Percentiles rank a stretch among this genome's conserved stretches.
Evolutionary conservation across 768 basidiomycete species (phyloP).

Genomic region (Pulveroboletus sp.): DNA sequence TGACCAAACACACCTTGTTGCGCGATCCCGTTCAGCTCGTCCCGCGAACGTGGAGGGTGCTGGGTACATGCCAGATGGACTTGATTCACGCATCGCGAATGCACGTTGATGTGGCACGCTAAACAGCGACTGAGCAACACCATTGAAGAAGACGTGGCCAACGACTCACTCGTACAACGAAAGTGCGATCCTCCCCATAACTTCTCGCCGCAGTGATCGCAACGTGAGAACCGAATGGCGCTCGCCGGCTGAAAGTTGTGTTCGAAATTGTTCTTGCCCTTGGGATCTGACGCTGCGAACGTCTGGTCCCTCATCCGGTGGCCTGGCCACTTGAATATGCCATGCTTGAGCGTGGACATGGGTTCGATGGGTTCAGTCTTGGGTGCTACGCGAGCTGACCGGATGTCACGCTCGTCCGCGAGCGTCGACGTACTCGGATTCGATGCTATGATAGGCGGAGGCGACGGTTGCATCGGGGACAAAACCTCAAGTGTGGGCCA

Average conservation of each 20-base stretch:
- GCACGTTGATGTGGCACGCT: constrained; percentile 86
- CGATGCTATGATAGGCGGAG: constrained; percentile 16
- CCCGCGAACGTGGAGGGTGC: constrained; percentile 35
- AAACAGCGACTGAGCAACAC: constrained; percentile 4
- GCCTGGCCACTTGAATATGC: constrained; percentile 72
- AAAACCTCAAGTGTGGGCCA: constrained; percentile 12
- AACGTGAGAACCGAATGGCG: constrained; percentile 83
- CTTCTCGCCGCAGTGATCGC: constrained; percentile 96
- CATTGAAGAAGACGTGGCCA: neutral
- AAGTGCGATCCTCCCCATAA: constrained; percentile 98
- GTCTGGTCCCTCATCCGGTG: constrained; percentile 48
- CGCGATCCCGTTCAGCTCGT: constrained; percentile 26
- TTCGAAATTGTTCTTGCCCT: constrained; percentile 45
- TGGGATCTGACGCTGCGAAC: constrained; percentile 33
- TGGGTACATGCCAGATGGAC: constrained; percentile 65
- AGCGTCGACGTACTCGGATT: constrained; percentile 20
- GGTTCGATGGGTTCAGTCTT: constrained; percentile 37
- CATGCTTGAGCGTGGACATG: constrained; percentile 49
- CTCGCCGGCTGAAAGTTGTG: constrained; percentile 90
- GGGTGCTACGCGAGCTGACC: constrained; percentile 25
- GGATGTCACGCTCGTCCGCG: constrained; percentile 28
- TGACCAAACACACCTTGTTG: constrained; percentile 15
- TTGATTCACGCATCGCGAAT: constrained; percentile 77
- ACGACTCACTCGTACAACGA: constrained; percentile 74
- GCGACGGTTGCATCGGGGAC: constrained; percentile 9